A percentile compares a stretch with the other conserved stretches of the same genome.
Conservation (phyloP, 225 moss, liverwort and hornwort genomes). For the Pseudisothecium myosuroides region DNA sequence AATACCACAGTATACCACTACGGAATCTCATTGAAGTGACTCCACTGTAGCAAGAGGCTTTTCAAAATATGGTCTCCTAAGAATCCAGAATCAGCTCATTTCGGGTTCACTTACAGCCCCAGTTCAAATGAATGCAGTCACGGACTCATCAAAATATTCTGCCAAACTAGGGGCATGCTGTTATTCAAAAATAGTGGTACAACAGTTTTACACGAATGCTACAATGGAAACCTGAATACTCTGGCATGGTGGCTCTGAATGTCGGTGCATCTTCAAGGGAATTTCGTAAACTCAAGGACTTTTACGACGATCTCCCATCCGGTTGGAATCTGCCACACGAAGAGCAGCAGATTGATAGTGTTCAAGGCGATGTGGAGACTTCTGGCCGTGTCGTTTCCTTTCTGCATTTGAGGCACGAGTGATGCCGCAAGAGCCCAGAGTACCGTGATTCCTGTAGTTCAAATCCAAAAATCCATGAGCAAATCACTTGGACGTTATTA, state of each 20-base stretch:
- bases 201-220: slow-evolving; percentile 12
- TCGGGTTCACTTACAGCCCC: neutral
- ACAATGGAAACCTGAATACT: neutral
- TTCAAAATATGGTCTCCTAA: neutral
- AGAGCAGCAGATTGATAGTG: slow-evolving; percentile 57
- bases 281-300: slow-evolving; percentile 70
- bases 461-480: neutral
- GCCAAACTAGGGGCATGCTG: neutral
- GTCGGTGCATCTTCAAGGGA: slow-evolving; percentile 34
- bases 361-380: slow-evolving; percentile 79
- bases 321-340: slow-evolving; percentile 83
- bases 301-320: slow-evolving; percentile 86
- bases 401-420: slow-evolving; percentile 83
- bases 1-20: neutral
- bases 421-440: slow-evolving; percentile 87
- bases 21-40: neutral
- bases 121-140: neutral
- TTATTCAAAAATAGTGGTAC: slow-evolving; percentile 6
- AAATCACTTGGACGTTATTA: neutral
- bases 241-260: neutral
- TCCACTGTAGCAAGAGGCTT: neutral
- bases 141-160: neutral
- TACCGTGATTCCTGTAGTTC: slow-evolving; percentile 54
- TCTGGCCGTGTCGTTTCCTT: slow-evolving; percentile 76
- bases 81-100: neutral